A percentile compares a stretch with the other conserved stretches of the same genome.
phyloP scores from a whole-genome alignment of 441 rosid genomes.

The Arabidopsis hybrid region DNA sequence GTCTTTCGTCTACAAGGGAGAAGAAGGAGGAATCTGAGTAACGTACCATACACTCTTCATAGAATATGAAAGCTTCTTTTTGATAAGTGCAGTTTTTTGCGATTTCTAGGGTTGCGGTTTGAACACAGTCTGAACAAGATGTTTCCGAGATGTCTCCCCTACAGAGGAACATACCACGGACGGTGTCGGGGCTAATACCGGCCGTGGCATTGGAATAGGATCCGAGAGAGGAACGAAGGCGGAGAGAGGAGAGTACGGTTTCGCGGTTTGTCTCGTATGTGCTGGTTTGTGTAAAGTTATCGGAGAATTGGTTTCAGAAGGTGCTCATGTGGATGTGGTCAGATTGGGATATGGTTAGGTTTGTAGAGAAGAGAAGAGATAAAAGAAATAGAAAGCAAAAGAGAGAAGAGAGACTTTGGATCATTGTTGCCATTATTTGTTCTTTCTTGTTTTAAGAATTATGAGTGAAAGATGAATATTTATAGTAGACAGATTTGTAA shows the following conservation, averaged over 20 bases:
- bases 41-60: slow-evolving; percentile 36
- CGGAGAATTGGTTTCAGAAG: slow-evolving; percentile 16
- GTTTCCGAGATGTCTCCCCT: slow-evolving; percentile 31
- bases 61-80: slow-evolving; percentile 13
- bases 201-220: slow-evolving; percentile 28
- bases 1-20: not conserved
- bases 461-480: not conserved
- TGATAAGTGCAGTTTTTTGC: not conserved
- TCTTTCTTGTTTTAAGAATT: not conserved
- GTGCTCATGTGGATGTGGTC: slow-evolving; percentile 16
- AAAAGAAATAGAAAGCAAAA: not conserved
- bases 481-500: not conserved
- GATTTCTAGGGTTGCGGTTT: not conserved
- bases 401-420: slow-evolving; percentile 10
- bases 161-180: slow-evolving; percentile 34
- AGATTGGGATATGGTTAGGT: slow-evolving; percentile 25
- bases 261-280: slow-evolving; percentile 16
- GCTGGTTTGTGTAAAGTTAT: slow-evolving; percentile 24
- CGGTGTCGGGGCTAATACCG: slow-evolving; percentile 32
- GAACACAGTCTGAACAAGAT: slow-evolving; percentile 32
- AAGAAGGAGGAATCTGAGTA: slow-evolving; percentile 26
- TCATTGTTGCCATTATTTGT: slow-evolving; percentile 12
- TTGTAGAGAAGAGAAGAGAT: not conserved
- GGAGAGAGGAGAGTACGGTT: not conserved
- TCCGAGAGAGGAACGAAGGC: slow-evolving; percentile 19